Evolutionary conservation across 805 yeast genomes (phyloP).

Genomic region (Zygoascus tannicola): DNA sequence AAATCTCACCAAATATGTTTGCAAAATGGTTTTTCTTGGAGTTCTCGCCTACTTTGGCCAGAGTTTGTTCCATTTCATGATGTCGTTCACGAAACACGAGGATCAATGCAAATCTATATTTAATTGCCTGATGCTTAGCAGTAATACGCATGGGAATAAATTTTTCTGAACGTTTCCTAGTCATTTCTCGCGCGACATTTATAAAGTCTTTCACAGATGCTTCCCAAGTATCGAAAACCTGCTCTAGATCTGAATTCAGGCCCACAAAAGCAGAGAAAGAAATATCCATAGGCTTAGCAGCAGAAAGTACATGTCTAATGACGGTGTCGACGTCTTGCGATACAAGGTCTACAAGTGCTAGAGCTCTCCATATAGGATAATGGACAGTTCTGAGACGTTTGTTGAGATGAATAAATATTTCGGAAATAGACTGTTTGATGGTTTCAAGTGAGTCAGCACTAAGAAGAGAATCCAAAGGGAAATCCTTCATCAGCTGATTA

Average conservation of each 20-base stretch:
- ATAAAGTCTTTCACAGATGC: constrained; percentile 53
- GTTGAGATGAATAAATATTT: constrained; percentile 48
- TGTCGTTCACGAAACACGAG: constrained; percentile 44
- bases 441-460: constrained; percentile 38
- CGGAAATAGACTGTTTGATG: constrained; percentile 37
- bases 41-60: constrained; percentile 22
- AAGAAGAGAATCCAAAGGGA: constrained; percentile 55
- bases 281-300: constrained; percentile 37
- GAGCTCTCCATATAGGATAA: constrained; percentile 58
- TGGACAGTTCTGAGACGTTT: constrained; percentile 49
- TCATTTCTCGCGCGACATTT: constrained; percentile 59
- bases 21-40: neutral
- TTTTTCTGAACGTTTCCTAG: constrained; percentile 64
- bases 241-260: constrained; percentile 24
- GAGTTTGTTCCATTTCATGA: constrained; percentile 36
- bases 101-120: constrained; percentile 37
- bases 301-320: constrained; percentile 33
- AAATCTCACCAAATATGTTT: neutral
- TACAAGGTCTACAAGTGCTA: constrained; percentile 56
- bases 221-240: constrained; percentile 46
- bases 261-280: constrained; percentile 34
- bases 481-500: constrained; percentile 54
- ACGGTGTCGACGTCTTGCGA: constrained; percentile 46
- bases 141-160: constrained; percentile 55
- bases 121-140: constrained; percentile 34